Percentiles rank a stretch among this genome's conserved stretches.
These are phyloP conservation scores for Volvox reticuliferus DNA, from an alignment of 139 green algal species.

Conservation along the genomic window DNA sequence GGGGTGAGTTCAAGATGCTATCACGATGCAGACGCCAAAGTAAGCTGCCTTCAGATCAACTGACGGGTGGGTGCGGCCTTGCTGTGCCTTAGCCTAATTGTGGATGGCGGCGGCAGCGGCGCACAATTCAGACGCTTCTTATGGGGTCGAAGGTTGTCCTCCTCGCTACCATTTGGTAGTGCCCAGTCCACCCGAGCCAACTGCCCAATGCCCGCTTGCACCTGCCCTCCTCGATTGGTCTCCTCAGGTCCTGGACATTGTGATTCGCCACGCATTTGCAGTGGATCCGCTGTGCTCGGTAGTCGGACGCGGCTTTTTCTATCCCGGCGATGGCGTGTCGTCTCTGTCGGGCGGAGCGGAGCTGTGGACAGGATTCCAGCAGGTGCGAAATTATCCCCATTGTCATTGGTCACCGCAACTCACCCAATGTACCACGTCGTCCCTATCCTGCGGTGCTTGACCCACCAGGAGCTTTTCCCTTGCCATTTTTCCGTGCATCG, in stretches of 20 bases:
- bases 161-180: background rate
- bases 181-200: background rate
- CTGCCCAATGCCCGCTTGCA: background rate
- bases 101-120: too few relatives aligned
- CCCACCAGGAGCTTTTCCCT: too few relatives aligned
- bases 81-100: too few relatives aligned
- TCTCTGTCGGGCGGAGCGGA: constrained; percentile 43
- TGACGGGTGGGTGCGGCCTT: too few relatives aligned
- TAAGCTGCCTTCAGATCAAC: background rate
- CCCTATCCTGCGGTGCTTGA: too few relatives aligned
- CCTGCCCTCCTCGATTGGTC: background rate
- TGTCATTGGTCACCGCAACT: too few relatives aligned
- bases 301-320: constrained; percentile 53
- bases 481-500: too few relatives aligned
- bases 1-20: background rate
- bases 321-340: background rate
- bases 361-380: constrained; percentile 43
- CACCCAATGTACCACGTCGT: too few relatives aligned
- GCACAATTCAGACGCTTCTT: too few relatives aligned
- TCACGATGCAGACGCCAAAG: background rate
- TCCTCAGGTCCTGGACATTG: constrained; percentile 51
- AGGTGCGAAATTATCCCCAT: background rate
- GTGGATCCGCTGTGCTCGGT: constrained; percentile 39
- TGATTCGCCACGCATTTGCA: constrained; percentile 46
- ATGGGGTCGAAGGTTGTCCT: too few relatives aligned